Evolutionary conservation across 768 basidiomycete genomes (phyloP).

Genomic region (Kwoniella botswanensis): DNA sequence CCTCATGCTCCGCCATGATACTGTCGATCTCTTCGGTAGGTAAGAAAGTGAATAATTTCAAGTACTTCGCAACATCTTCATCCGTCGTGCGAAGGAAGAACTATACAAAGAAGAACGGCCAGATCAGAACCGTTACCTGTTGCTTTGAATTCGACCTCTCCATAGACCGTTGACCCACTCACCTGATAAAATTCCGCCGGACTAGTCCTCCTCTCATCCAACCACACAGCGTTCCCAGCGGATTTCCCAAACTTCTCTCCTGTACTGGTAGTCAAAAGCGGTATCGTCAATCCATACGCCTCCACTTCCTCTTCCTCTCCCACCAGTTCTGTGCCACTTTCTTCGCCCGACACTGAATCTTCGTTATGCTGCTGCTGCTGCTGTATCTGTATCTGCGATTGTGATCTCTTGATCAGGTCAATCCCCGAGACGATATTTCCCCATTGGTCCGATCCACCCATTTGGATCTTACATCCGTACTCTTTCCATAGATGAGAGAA

Average conservation of each 20-base stretch:
- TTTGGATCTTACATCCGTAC: constrained; percentile 77
- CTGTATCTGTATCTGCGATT: background rate
- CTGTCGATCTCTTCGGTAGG: constrained; percentile 66
- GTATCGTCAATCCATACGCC: constrained; percentile 87
- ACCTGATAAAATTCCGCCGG: constrained; percentile 96
- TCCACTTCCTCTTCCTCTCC: constrained; percentile 37
- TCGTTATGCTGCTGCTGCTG: constrained; percentile 27
- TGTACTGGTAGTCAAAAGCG: constrained; percentile 82
- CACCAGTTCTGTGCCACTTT: constrained; percentile 3
- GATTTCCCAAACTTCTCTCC: constrained; percentile 99
- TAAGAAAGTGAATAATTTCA: constrained; percentile 82
- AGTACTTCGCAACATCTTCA: constrained; percentile 75
- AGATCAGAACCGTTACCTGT: too few species aligned
- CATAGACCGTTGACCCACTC: constrained; percentile 19
- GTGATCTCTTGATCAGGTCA: constrained; percentile 75
- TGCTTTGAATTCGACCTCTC: background rate
- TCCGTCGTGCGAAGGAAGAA: constrained; percentile 87
- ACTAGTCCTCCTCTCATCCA: constrained; percentile 77
- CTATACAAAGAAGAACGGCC: constrained; percentile 63
- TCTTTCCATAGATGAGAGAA: constrained; percentile 74
- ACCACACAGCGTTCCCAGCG: constrained; percentile 92
- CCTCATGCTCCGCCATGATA: constrained; percentile 68
- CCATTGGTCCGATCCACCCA: constrained; percentile 98
- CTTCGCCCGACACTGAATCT: constrained; percentile 62
- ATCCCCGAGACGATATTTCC: constrained; percentile 95